Conservation (phyloP, 805 yeast species). For the Schizosaccharomyces japonicus region DNA sequence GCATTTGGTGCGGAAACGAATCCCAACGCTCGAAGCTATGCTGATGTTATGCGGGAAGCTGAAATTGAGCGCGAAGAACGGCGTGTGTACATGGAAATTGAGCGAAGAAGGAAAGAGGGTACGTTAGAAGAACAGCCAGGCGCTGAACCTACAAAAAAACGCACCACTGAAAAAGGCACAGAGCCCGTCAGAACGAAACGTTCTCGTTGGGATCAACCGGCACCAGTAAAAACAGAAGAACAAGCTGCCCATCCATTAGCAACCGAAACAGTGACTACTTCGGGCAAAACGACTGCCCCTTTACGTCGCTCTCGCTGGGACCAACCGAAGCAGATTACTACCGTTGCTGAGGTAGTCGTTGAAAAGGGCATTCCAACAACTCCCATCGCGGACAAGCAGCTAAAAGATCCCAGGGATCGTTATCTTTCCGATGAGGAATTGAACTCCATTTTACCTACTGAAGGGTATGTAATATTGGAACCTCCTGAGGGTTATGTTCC, state of each 20-base stretch:
- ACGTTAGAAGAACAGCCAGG: conserved; percentile 14
- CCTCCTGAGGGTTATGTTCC: conserved; percentile 27
- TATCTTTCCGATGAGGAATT: conserved; percentile 24
- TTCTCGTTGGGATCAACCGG: conserved; percentile 11
- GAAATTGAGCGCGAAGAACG: conserved; percentile 21
- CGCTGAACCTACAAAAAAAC: conserved; percentile 10
- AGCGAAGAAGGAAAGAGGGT: conserved; percentile 24
- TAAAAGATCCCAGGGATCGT: conserved; percentile 2
- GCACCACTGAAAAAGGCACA: conserved; percentile 7
- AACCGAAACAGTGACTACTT: background rate
- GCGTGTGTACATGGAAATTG: conserved; percentile 13
- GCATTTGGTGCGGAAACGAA: conserved; percentile 4
- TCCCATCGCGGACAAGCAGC: conserved; percentile 2
- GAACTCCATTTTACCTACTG: conserved; percentile 26
- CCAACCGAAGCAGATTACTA: conserved; percentile 7
- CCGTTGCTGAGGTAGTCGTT: conserved; percentile 14
- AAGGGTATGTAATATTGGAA: conserved; percentile 23
- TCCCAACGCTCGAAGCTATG: conserved; percentile 17
- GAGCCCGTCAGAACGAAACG: conserved; percentile 9
- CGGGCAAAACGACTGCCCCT: conserved; percentile 8
- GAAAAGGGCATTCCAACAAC: conserved; percentile 12
- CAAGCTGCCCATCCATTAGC: background rate
- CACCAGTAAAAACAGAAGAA: too few species aligned
- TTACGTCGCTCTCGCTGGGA: conserved; percentile 16
- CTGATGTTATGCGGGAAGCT: conserved; percentile 21